These are phyloP conservation scores for Cryptococcus sp. DNA, from an alignment of 1,284 basidiomycete species.

Conservation along the genomic window DNA sequence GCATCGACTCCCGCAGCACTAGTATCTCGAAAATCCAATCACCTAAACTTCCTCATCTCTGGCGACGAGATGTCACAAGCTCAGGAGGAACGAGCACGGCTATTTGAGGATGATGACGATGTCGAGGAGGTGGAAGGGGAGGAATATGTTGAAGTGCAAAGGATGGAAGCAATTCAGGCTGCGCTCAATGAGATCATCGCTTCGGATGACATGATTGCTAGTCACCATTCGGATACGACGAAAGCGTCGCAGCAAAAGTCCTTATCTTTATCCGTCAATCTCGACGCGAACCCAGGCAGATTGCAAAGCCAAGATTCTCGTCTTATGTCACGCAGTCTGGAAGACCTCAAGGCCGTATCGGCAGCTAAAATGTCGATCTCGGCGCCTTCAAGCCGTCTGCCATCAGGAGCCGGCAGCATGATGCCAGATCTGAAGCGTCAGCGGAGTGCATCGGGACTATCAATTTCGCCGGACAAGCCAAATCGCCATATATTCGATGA, in stretches of 20 bases:
- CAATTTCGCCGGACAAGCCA: conserved; percentile 11
- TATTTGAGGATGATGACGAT: conserved; percentile 38
- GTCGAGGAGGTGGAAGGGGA: conserved; percentile 40
- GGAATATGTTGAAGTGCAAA: conserved; percentile 62
- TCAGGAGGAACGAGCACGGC: conserved; percentile 52
- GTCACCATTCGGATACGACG: conserved; percentile 20
- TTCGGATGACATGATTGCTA: conserved; percentile 61
- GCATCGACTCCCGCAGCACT: conserved; percentile 20
- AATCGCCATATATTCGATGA: conserved; percentile 49
- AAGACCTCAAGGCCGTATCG: conserved; percentile 29
- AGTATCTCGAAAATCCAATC: conserved; percentile 22
- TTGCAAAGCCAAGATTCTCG: conserved; percentile 5
- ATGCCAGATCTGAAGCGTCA: not conserved
- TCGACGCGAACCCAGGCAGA: conserved; percentile 9
- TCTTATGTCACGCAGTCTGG: conserved; percentile 36
- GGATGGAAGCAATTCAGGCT: conserved; percentile 91
- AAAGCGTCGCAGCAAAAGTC: conserved; percentile 9
- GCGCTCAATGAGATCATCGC: conserved; percentile 93
- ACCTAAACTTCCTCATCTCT: conserved; percentile 46
- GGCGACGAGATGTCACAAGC: conserved; percentile 56
- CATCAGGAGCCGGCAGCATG: conserved; percentile 7
- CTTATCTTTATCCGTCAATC: conserved; percentile 28
- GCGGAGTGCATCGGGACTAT: conserved; percentile 6
- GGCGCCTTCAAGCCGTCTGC: conserved; percentile 11
- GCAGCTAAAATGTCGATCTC: conserved; percentile 3